Percentiles rank a stretch among this genome's conserved stretches.
Evolutionary conservation across 441 rosid species (phyloP).

Genomic region (Gossypium lobatum): DNA sequence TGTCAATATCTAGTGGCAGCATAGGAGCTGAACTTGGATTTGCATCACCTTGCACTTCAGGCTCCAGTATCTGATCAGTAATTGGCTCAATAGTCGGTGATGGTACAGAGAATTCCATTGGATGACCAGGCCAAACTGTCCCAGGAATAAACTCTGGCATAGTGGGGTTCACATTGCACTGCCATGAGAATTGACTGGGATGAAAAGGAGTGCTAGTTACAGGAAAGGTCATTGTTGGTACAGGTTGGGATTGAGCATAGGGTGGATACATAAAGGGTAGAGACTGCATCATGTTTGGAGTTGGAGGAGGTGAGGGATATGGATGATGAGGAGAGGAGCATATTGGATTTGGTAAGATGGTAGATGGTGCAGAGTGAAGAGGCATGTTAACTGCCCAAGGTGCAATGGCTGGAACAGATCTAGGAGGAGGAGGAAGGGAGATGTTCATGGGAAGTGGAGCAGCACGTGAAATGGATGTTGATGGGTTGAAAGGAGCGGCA

Average conservation of each 20-base stretch:
- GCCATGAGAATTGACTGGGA: slow-evolving; percentile 92
- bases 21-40: slow-evolving; percentile 33
- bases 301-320: slow-evolving; percentile 86
- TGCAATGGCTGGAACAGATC: slow-evolving; percentile 49
- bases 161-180: slow-evolving; percentile 52
- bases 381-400: slow-evolving; percentile 89
- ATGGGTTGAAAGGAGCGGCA: slow-evolving; percentile 90
- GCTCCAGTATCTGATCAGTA: slow-evolving; percentile 42
- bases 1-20: slow-evolving; percentile 54
- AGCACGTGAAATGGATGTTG: slow-evolving; percentile 56
- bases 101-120: slow-evolving; percentile 59
- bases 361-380: slow-evolving; percentile 64
- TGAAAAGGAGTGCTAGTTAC: slow-evolving; percentile 68
- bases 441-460: slow-evolving; percentile 60
- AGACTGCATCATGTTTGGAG: slow-evolving; percentile 86
- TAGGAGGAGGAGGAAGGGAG: slow-evolving; percentile 49
- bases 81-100: slow-evolving; percentile 67
- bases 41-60: slow-evolving; percentile 25
- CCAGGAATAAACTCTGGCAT: slow-evolving; percentile 64
- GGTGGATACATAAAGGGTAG: slow-evolving; percentile 84
- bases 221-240: slow-evolving; percentile 75
- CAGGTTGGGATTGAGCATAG: slow-evolving; percentile 56
- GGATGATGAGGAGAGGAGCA: slow-evolving; percentile 59
- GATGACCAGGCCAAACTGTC: slow-evolving; percentile 75
- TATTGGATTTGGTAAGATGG: slow-evolving; percentile 45